phyloP scores from a whole-genome alignment of 2,329 filamentous ascomycete genomes.

The Trichoderma sp. region DNA sequence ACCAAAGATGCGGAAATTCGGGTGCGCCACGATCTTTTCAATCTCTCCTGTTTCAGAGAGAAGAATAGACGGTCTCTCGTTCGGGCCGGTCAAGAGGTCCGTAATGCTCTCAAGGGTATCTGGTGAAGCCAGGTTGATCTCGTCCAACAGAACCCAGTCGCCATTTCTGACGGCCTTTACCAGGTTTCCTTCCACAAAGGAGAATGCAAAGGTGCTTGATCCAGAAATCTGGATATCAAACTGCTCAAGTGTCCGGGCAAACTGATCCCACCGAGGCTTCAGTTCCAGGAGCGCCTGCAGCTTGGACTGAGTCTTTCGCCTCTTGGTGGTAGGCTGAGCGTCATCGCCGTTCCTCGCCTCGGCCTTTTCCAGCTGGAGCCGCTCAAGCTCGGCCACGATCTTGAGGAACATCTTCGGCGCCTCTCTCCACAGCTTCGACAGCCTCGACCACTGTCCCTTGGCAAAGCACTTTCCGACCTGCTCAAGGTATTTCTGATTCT shows the following conservation, averaged over 20 bases:
- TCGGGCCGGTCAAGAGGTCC: conserved; percentile 77
- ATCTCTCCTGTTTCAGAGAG: conserved; percentile 93
- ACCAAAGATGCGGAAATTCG: conserved; percentile 92
- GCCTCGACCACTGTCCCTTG: conserved; percentile 83
- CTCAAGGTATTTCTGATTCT: conserved; percentile 84
- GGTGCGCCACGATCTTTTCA: conserved; percentile 84
- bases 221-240: conserved; percentile 79
- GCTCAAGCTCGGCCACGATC: conserved; percentile 60
- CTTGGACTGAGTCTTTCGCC: conserved; percentile 66
- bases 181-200: conserved; percentile 93
- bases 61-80: conserved; percentile 76
- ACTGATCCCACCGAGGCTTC: conserved; percentile 74
- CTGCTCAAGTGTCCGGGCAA: conserved; percentile 71
- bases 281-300: conserved; percentile 63
- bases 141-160: conserved; percentile 94
- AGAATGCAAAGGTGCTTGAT: conserved; percentile 81
- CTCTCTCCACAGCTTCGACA: conserved; percentile 84
- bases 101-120: conserved; percentile 94
- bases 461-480: conserved; percentile 77
- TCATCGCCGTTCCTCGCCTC: conserved; percentile 41
- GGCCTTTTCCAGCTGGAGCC: conserved; percentile 46
- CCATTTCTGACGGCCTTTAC: conserved; percentile 95
- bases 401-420: conserved; percentile 84
- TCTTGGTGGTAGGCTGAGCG: conserved; percentile 71
- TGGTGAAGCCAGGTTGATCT: conserved; percentile 93